phyloP scores from a whole-genome alignment of 306 rosid genomes.

The Fragaria ananassa region DNA sequence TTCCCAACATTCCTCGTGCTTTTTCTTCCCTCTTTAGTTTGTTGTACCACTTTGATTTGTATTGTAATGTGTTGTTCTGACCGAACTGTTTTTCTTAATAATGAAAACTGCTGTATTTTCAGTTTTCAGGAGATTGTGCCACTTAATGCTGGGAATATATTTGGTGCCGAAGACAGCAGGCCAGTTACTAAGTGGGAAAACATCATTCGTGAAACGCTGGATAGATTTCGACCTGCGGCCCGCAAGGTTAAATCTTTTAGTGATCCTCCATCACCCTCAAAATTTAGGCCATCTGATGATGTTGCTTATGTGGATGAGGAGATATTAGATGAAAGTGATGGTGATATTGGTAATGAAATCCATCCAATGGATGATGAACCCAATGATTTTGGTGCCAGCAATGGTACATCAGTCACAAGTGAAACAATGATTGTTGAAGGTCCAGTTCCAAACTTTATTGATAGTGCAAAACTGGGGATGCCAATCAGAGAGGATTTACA shows the following conservation, averaged over 20 bases:
- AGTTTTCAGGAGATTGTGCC: conserved; percentile 99
- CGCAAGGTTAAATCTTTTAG: conserved; percentile 72
- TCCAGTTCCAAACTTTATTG: conserved; percentile 37
- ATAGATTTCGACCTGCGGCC: conserved; percentile 48
- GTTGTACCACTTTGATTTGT: conserved; percentile 14
- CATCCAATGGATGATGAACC: conserved; percentile 63
- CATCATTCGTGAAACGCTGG: conserved; percentile 62
- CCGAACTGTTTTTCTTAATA: neutral
- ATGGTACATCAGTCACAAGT: conserved; percentile 22
- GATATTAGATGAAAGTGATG: conserved; percentile 60
- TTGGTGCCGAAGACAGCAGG: conserved; percentile 75
- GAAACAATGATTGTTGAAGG: conserved; percentile 22
- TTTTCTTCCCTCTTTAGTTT: conserved; percentile 1
- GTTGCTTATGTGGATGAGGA: conserved; percentile 69
- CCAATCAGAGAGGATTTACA: conserved; percentile 30
- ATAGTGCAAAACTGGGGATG: conserved; percentile 30
- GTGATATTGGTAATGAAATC: conserved; percentile 80
- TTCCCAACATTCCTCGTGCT: neutral
- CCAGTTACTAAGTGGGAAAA: conserved; percentile 84
- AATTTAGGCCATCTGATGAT: conserved; percentile 64
- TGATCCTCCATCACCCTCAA: conserved; percentile 94
- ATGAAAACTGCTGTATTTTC: conserved; percentile 31
- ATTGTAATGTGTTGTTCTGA: conserved; percentile 16
- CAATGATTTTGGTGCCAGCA: conserved; percentile 28
- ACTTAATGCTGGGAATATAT: conserved; percentile 79